Conservation (phyloP, 2,329 filamentous ascomycete species). For the Rhynchosporium graminicola region DNA sequence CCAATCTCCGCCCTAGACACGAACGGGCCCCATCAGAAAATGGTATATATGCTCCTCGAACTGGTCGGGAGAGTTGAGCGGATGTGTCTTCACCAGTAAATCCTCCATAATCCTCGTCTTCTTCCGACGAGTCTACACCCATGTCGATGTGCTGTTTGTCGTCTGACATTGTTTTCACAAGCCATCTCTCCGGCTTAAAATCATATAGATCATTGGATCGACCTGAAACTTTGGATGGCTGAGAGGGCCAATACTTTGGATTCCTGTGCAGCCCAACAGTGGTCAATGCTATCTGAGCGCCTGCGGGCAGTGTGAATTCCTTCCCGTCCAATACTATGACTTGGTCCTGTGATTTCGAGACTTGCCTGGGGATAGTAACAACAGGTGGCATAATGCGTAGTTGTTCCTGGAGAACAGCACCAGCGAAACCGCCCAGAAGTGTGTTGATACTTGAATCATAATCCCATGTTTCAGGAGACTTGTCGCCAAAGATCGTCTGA, state of each 20-base stretch:
- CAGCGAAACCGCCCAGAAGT: conserved; percentile 69
- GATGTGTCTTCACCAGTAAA: conserved; percentile 59
- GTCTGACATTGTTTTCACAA: conserved; percentile 43
- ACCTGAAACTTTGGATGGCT: conserved; percentile 44
- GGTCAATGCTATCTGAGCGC: conserved; percentile 56
- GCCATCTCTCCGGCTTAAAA: conserved; percentile 75
- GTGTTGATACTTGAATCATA: conserved; percentile 68
- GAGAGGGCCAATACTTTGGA: conserved; percentile 67
- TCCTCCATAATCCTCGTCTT: conserved; percentile 57
- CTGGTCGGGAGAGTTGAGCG: conserved; percentile 35
- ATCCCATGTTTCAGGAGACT: conserved; percentile 63
- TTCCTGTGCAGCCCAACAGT: conserved; percentile 63
- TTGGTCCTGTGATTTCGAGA: conserved; percentile 52
- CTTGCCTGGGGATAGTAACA: conserved; percentile 69
- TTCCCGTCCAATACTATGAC: conserved; percentile 59
- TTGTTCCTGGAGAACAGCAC: conserved; percentile 76
- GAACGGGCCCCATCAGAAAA: conserved; percentile 44
- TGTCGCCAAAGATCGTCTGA: conserved; percentile 61
- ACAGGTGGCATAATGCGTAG: conserved; percentile 73
- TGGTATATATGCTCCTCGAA: conserved; percentile 39
- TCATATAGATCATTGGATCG: conserved; percentile 60
- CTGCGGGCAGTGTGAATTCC: conserved; percentile 58
- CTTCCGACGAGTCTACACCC: conserved; percentile 34
- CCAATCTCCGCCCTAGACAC: conserved; percentile 42
- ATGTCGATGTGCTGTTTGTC: conserved; percentile 31